A percentile compares a stretch with the other conserved stretches of the same genome.
Evolutionary conservation across 106 monocot species (phyloP).

Genomic region (Dendrobium chrysotoxum): DNA sequence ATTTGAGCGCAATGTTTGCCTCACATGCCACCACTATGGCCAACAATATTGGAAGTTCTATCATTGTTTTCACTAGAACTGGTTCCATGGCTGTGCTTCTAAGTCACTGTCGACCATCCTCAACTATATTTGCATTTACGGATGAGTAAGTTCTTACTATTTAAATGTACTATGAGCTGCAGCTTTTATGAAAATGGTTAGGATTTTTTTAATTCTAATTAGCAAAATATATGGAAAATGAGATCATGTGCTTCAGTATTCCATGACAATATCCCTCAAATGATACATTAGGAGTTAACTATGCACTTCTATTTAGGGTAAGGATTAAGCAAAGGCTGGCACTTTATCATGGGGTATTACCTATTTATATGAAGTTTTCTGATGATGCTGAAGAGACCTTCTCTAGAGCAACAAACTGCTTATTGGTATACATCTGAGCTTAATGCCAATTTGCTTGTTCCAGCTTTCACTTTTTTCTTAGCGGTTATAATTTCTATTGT

Average conservation of each 20-base stretch:
- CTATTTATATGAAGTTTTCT: constrained; percentile 70
- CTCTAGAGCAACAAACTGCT: constrained; percentile 50
- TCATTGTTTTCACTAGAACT: constrained; percentile 91
- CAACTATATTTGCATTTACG: constrained; percentile 82
- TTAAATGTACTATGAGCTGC: neutral
- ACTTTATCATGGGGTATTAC: constrained; percentile 79
- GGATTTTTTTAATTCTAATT: too few species aligned
- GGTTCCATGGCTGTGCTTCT: constrained; percentile 91
- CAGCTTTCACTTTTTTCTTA: constrained; percentile 2
- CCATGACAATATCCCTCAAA: too few species aligned
- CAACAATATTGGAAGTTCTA: constrained; percentile 58
- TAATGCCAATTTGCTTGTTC: neutral
- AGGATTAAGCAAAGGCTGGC: constrained; percentile 77
- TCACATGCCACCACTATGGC: constrained; percentile 82
- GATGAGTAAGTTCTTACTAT: constrained; percentile 50
- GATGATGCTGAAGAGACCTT: constrained; percentile 92
- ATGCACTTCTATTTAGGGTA: constrained; percentile 41
- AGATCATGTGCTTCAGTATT: too few species aligned
- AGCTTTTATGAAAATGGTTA: neutral
- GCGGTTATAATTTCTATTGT: neutral
- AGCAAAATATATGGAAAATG: too few species aligned
- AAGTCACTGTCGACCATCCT: constrained; percentile 76
- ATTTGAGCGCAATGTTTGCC: constrained; percentile 82
- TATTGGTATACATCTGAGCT: constrained; percentile 46
- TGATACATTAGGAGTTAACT: neutral